Percentiles rank a stretch among this genome's conserved stretches.
phyloP scores from a whole-genome alignment of 2,329 filamentous ascomycete genomes.

The Xylariaceae sp. region DNA sequence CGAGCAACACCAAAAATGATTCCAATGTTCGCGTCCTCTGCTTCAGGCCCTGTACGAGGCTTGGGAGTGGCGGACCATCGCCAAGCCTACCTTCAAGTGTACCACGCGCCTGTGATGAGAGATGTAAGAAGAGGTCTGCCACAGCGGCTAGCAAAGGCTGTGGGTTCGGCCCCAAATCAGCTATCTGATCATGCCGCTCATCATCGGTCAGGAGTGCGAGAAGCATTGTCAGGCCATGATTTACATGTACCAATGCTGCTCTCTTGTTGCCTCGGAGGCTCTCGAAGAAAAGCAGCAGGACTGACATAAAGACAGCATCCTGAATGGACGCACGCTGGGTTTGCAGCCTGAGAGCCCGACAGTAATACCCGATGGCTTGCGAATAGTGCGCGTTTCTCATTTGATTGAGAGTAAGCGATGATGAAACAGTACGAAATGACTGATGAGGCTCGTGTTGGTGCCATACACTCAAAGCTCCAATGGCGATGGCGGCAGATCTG shows the following conservation, averaged over 20 bases:
- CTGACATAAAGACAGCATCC: constrained; percentile 27
- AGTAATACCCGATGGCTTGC: constrained; percentile 31
- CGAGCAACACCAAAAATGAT: constrained; percentile 4
- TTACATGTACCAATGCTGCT: constrained; percentile 31
- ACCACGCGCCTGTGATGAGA: constrained; percentile 18
- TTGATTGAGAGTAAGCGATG: neutral
- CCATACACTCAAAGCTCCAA: constrained; percentile 26
- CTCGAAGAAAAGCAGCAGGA: constrained; percentile 30
- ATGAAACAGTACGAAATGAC: constrained; percentile 7
- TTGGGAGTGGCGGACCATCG: constrained; percentile 18
- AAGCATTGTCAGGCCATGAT: constrained; percentile 31
- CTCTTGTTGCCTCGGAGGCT: constrained; percentile 25
- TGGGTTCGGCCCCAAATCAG: constrained; percentile 19
- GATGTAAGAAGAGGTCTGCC: constrained; percentile 18
- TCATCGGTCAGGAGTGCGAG: constrained; percentile 27
- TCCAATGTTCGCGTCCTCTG: constrained; percentile 19
- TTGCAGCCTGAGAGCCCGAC: constrained; percentile 28
- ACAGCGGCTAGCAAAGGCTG: constrained; percentile 19
- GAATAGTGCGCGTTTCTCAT: constrained; percentile 22
- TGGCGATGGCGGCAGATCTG: constrained; percentile 28
- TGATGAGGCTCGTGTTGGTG: constrained; percentile 9
- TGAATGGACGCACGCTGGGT: constrained; percentile 22
- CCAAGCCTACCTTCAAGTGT: constrained; percentile 19
- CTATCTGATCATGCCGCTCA: constrained; percentile 6
- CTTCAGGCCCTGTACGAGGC: constrained; percentile 15